These are phyloP conservation scores for Chlamydomonas sp. DNA, from an alignment of 139 green algal species.

Conservation along the genomic window DNA sequence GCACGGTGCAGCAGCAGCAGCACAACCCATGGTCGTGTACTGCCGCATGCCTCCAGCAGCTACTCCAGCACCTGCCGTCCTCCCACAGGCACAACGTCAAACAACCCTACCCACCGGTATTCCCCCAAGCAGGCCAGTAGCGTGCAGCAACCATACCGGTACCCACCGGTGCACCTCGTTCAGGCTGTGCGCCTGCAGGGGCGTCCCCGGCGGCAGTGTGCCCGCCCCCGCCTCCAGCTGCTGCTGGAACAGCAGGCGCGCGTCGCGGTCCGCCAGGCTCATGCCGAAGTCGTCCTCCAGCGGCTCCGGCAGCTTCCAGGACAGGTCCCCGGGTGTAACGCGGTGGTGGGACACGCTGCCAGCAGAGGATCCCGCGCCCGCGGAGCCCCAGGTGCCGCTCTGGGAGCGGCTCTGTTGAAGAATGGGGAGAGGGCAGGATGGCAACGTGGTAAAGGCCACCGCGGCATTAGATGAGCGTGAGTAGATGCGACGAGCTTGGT, in stretches of 20 bases:
- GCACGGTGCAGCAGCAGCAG: too few species aligned
- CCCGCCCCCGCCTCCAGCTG: not conserved
- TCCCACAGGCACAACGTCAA: not conserved
- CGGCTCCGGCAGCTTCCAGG: slow-evolving; percentile 63
- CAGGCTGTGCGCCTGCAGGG: slow-evolving; percentile 6
- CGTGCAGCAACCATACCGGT: too few species aligned
- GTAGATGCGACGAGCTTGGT: too few species aligned
- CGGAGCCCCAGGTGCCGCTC: not conserved
- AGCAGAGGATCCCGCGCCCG: too few species aligned
- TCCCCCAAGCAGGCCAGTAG: not conserved
- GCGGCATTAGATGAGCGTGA: too few species aligned
- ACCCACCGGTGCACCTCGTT: slow-evolving; percentile 31
- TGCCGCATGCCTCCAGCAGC: too few species aligned
- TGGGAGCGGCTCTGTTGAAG: not conserved
- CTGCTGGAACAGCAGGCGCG: slow-evolving; percentile 25
- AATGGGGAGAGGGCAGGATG: too few species aligned
- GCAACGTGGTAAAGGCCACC: too few species aligned
- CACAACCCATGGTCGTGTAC: too few species aligned
- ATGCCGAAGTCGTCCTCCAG: slow-evolving; percentile 56
- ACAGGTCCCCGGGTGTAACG: slow-evolving; percentile 31
- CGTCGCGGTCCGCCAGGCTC: slow-evolving; percentile 35
- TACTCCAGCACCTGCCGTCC: not conserved
- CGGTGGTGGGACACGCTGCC: not conserved
- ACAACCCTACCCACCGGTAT: not conserved
- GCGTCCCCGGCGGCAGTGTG: not conserved